Base-by-base conservation (phyloP, 2,329 filamentous ascomycete species). In the Chaetomiaceae sp. region DNA sequence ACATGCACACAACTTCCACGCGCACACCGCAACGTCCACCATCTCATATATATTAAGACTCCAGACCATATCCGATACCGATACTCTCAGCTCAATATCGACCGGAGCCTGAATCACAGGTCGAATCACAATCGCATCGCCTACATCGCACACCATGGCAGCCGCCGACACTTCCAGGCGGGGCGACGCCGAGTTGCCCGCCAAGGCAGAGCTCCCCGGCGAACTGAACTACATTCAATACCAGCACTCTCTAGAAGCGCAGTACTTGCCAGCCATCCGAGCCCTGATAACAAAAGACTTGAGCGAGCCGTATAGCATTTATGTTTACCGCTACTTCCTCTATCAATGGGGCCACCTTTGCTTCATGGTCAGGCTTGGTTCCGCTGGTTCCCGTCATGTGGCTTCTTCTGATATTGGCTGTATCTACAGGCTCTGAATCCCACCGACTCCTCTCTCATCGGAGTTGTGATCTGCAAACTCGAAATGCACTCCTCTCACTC, bases 311-410 rank as follows among this genome's bases (percentile, higher is more conserved):
- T 99, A 99, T 69, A 97, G 92, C 71, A 97, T 99, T 66, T 99
- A 99, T 73, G 93, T 99, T 52, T 99, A 97, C 69, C 84, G 93
- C 27, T 99, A 99, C 68, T 99, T 99, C 63, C 75, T 99, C 16
- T 96, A 95, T 66, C 90, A 97, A 78, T 99, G 93, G 93, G 87
- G 88, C 5, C 86, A 97, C 65, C 74, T 99, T n/a, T 99, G 93
- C 70, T 97, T 89, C 70, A 88, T 97, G 83, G 90, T 92, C 7
- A 3, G 46, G 35, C 30, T 8, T 19, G 14, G 5, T 20, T 19
- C 23, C 23, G 12, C 4, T 4, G 14, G 2, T 13, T 12, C 25
- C 21, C n/a, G 39, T 19, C n/a, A 35, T 43, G 41, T 8, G 35
- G 48, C 34, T 23, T 14, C 5, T 21, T 13, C 38, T 57, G 30